Evolutionary conservation across 441 rosid genomes (phyloP), one percentile per base, ranked within the genome.

Genomic region (Melastoma candidum): DNA sequence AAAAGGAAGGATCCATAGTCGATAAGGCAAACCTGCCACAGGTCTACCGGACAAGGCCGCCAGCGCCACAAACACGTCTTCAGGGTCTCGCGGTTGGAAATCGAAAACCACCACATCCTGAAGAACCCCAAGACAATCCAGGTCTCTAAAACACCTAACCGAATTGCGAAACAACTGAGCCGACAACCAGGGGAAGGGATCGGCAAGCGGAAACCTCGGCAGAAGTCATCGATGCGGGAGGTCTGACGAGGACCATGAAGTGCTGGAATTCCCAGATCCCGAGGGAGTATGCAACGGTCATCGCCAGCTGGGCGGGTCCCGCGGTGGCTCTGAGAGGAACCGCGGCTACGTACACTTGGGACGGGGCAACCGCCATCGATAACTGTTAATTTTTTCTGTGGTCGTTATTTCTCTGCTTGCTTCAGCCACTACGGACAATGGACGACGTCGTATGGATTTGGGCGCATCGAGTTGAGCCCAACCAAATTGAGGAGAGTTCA

Each of bases 31-130:
- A 84, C 97, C 95, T 54, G 89, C 77, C 17, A 79, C 54, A 36
- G 76, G 58, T 79, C 71, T 67, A 13, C 89, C 78, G 11, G 81
- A 78, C 49, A 85, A 17, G 57, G 71, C 76, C 44, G 79, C 83
- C 44, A 89, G 56, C 8, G 85, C 89, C 46, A 84, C 71, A 46
- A 43, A 71, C 61, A 79, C 51, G 59, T 75, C 70, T 64, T 82
- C 90, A 32, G 95, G 92, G 48, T 86, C 84, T 57, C 67, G 65
- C 6, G 92, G 95, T 72, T 86, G 95, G 64, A 84, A 90, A 79
- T 84, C 85, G 48, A 73, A 86, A 58, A 75, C 90, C 41, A 56
- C 10, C 2, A 52, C 46, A 29, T 52, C 46, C 46, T 0, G 56
- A 36, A 17, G 45, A 10, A 26, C 22, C 11, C 48, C 49, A 12